These are phyloP conservation scores for Elaeagnus macrophylla DNA, from an alignment of 306 rosid species.

Conservation along the genomic window DNA sequence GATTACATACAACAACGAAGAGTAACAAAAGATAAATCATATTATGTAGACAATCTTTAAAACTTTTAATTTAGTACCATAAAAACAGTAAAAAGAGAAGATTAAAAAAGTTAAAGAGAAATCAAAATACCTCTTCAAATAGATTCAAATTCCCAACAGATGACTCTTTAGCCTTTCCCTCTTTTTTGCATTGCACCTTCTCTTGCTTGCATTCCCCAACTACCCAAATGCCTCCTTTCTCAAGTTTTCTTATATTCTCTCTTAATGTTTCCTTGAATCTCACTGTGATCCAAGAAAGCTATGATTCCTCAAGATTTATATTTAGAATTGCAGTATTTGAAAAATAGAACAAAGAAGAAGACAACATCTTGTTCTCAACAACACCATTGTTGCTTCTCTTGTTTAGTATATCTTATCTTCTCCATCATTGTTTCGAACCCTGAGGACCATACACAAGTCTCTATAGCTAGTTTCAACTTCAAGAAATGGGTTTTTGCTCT, in stretches of 20 bases:
- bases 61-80: no score
- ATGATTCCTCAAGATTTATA: conserved; percentile 56
- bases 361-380: conserved; percentile 34
- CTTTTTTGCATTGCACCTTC: conserved; percentile 34
- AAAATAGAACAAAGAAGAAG: conserved; percentile 25
- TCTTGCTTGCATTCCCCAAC: conserved; percentile 79
- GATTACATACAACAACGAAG: no score
- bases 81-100: no score
- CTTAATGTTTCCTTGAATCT: conserved; percentile 38
- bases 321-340: conserved; percentile 3
- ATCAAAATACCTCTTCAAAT: no score
- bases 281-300: conserved; percentile 71
- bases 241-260: conserved; percentile 91
- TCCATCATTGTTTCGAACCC: conserved; percentile 29
- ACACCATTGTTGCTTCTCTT: conserved; percentile 31
- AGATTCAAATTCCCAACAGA: conserved; percentile 42
- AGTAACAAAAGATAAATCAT: no score
- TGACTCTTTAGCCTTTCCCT: conserved; percentile 44
- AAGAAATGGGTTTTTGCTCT: conserved; percentile 43
- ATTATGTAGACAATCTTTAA: no score
- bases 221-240: conserved; percentile 70
- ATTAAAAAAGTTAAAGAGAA: no score
- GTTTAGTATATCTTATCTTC: conserved; percentile 50
- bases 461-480: conserved; percentile 15
- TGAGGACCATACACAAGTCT: conserved; percentile 10